Evolutionary conservation across 2,329 filamentous ascomycete genomes (phyloP), one percentile per base, ranked within the genome.

Genomic region (Botrytis fragariae): DNA sequence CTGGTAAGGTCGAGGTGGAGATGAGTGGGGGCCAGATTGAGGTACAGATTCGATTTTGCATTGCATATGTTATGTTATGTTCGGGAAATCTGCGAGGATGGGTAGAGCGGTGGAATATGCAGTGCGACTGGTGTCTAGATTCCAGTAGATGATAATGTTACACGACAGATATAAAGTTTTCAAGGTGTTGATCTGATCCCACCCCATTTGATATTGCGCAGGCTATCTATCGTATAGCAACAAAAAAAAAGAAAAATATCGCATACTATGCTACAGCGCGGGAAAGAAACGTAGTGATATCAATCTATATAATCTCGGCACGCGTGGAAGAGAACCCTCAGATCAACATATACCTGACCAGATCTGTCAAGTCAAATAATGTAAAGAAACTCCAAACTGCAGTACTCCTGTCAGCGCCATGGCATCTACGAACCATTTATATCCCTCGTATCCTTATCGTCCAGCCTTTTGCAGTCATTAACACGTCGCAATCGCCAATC

Each of bases 391-490:
- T 44, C 65, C 65, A 32, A 22, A 69, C 51, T 69, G 65, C 48
- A 20, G 35, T 54, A 67, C 64, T 67, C 64, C 65, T 32, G 65
- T 37, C 65, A 69, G 39, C 48, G 37, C 48, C 65, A 69, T 69
- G 48, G 35, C 65, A 57, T 57, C 48, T 69, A 29, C 48, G 37
- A 69, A 42, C 48, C 65, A 42, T 69, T n/a, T 57, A 25, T 44
- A 44, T 42, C n/a, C 65, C 48, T 39, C 65, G 29, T 44, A 68
- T 68, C 65, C 65, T n/a, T 8, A 57, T 32, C 25, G 25, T 37
- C 65, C 48, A 57, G 48, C 48, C 65, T 69, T 32, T 69, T 57
- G 65, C 65, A 42, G 48, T 57, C 35, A 69, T 69, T 69, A 32
- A 57, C n/a, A 42, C 35, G 9, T 57, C 51, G 6, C 65, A n/a